A percentile compares a stretch with the other conserved stretches of the same genome.
These are phyloP conservation scores for Fusarium sp. DNA, from an alignment of 2,329 filamentous ascomycete genomes.

Conservation along the genomic window DNA sequence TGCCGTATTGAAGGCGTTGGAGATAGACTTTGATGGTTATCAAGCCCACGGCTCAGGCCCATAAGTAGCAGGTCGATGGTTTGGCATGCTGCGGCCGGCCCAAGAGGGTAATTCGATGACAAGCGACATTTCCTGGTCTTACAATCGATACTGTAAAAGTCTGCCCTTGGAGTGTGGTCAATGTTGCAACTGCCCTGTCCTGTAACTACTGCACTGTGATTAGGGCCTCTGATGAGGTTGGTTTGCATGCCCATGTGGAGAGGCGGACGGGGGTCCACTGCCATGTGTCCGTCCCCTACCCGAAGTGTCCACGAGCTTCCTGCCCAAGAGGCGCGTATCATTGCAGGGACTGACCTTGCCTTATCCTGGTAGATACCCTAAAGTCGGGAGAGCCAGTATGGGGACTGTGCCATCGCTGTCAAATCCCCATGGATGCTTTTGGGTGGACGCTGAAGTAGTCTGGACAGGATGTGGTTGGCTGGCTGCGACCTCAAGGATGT, in stretches of 20 bases:
- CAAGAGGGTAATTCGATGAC: conserved; percentile 21
- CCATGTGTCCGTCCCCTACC: conserved; percentile 40
- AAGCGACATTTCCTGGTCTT: conserved; percentile 13
- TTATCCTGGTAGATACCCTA: conserved; percentile 1
- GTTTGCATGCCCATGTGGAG: conserved; percentile 32
- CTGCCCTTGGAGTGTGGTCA: conserved; percentile 12
- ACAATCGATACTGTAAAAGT: background rate
- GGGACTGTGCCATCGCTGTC: conserved; percentile 27
- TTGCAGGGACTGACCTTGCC: conserved; percentile 29
- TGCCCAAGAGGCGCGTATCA: conserved; percentile 25
- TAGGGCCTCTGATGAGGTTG: conserved; percentile 32
- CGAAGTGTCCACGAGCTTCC: conserved; percentile 29
- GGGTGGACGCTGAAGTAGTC: conserved; percentile 11
- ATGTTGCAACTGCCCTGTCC: background rate
- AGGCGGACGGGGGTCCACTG: conserved; percentile 36
- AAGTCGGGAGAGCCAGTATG: conserved; percentile 13
- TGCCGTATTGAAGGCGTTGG: conserved; percentile 30
- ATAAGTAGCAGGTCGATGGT: conserved; percentile 17
- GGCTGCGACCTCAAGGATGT: conserved; percentile 4
- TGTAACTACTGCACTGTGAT: background rate
- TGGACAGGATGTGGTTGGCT: background rate
- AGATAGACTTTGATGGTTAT: conserved; percentile 16
- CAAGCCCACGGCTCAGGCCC: conserved; percentile 20
- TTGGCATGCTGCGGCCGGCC: conserved; percentile 27
- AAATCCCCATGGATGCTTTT: conserved; percentile 8